These are phyloP conservation scores for Phlegmacium glaucopus DNA, from an alignment of 768 basidiomycete genomes.

Conservation along the genomic window DNA sequence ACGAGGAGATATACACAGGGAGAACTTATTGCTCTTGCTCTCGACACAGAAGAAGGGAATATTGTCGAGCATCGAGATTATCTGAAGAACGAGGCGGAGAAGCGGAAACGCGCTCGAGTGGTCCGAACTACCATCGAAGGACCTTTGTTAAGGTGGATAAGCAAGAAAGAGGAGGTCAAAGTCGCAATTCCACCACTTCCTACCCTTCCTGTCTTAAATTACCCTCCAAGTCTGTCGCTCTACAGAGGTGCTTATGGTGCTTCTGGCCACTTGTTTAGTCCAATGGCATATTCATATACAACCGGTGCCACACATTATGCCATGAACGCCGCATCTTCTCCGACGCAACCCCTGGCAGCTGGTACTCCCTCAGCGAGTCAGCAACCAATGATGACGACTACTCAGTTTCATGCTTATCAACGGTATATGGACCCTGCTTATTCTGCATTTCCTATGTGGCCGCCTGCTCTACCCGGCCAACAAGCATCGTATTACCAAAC, in stretches of 20 bases:
- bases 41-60: constrained; percentile 87
- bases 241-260: constrained; percentile 23
- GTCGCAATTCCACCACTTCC: constrained; percentile 32
- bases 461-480: constrained; percentile 9
- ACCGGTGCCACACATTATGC: constrained; percentile 15
- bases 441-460: constrained; percentile 22
- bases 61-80: constrained; percentile 76
- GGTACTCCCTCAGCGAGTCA: constrained; percentile 5
- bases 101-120: constrained; percentile 63
- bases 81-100: constrained; percentile 77
- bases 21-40: constrained; percentile 79
- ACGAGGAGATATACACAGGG: constrained; percentile 65
- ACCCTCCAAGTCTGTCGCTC: constrained; percentile 7
- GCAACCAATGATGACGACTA: constrained; percentile 1
- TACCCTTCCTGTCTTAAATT: constrained; percentile 13
- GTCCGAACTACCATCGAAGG: constrained; percentile 62
- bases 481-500: constrained; percentile 1
- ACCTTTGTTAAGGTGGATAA: constrained; percentile 70
- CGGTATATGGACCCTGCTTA: constrained; percentile 7
- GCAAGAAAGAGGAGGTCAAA: constrained; percentile 55
- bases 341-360: background rate
- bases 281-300: constrained; percentile 21
- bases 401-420: constrained; percentile 16
- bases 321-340: constrained; percentile 9
- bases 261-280: constrained; percentile 20